Conservation (phyloP, 2,329 filamentous ascomycete genomes). For the Arthrobotrys musiformis region DNA sequence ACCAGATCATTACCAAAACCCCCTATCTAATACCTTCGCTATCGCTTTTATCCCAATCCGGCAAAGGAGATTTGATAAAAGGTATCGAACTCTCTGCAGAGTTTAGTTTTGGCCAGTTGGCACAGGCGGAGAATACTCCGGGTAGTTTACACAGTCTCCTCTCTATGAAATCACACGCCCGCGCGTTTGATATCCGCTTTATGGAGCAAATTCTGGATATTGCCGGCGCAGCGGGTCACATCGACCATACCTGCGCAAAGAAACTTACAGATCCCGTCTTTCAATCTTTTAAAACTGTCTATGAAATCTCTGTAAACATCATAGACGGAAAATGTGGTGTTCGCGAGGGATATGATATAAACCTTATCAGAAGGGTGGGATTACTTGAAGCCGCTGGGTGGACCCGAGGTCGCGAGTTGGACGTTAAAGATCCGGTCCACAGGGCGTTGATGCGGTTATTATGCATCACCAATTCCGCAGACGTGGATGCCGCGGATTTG, state of each 20-base stretch:
- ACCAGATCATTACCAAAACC: conserved; percentile 59
- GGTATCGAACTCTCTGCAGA: conserved; percentile 62
- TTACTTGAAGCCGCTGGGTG: conserved; percentile 57
- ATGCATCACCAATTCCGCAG: conserved; percentile 62
- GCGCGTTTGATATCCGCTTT: conserved; percentile 62
- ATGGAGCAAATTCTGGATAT: conserved; percentile 63
- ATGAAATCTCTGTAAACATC: neutral
- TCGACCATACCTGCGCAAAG: conserved; percentile 60
- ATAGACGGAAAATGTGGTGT: conserved; percentile 58
- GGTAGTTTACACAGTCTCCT: conserved; percentile 60
- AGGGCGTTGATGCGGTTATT: conserved; percentile 62
- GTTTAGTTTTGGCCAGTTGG: conserved; percentile 63
- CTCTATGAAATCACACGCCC: conserved; percentile 57
- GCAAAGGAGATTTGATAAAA: conserved; percentile 60
- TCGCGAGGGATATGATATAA: conserved; percentile 60
- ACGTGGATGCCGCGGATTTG: conserved; percentile 59
- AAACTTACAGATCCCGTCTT: conserved; percentile 61
- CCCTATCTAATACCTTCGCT: conserved; percentile 60
- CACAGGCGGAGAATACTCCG: conserved; percentile 62
- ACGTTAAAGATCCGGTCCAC: conserved; percentile 58
- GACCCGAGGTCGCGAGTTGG: conserved; percentile 55
- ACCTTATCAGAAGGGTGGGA: neutral
- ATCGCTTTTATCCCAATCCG: conserved; percentile 56
- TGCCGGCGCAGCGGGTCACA: conserved; percentile 62
- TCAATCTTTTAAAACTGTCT: conserved; percentile 56